phyloP scores from a whole-genome alignment of 345 rosid genomes.

The Pugionium dolabratum region DNA sequence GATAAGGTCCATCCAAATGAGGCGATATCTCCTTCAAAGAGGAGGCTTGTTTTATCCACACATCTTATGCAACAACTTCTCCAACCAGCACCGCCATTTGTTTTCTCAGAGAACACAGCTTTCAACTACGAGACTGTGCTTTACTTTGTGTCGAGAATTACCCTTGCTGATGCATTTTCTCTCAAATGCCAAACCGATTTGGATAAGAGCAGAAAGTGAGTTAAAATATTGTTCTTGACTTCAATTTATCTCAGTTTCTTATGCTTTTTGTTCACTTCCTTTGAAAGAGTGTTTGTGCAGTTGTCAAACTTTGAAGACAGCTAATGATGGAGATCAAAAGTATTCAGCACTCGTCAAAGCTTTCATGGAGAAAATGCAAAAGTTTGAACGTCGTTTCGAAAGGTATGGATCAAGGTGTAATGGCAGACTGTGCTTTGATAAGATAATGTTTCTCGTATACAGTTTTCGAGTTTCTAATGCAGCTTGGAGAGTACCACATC shows the following conservation, averaged over 20 bases:
- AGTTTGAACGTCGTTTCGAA: slow-evolving; percentile 54
- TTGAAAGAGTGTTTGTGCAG: not conserved
- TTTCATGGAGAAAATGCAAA: slow-evolving; percentile 49
- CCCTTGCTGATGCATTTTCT: slow-evolving; percentile 61
- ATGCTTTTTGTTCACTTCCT: not conserved
- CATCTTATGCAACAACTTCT: slow-evolving; percentile 75
- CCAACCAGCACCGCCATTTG: slow-evolving; percentile 46
- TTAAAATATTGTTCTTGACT: not conserved
- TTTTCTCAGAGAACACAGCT: slow-evolving; percentile 49
- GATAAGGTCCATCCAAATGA: slow-evolving; percentile 50
- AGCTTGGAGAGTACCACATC: slow-evolving; percentile 62
- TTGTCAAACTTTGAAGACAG: not conserved
- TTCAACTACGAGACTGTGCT: slow-evolving; percentile 48
- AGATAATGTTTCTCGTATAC: not conserved
- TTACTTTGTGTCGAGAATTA: slow-evolving; percentile 52
- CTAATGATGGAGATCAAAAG: slow-evolving; percentile 21
- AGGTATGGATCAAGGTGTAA: slow-evolving; percentile 46
- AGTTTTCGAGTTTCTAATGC: slow-evolving; percentile 28
- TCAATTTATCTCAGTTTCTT: not conserved
- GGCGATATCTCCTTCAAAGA: slow-evolving; percentile 48
- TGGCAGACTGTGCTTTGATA: not conserved
- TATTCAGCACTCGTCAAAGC: slow-evolving; percentile 45
- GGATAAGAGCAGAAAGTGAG: slow-evolving; percentile 42
- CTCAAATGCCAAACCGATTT: slow-evolving; percentile 22
- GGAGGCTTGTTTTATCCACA: slow-evolving; percentile 65